phyloP scores from a whole-genome alignment of 1,284 basidiomycete genomes.

The Tylopilus sp. region DNA sequence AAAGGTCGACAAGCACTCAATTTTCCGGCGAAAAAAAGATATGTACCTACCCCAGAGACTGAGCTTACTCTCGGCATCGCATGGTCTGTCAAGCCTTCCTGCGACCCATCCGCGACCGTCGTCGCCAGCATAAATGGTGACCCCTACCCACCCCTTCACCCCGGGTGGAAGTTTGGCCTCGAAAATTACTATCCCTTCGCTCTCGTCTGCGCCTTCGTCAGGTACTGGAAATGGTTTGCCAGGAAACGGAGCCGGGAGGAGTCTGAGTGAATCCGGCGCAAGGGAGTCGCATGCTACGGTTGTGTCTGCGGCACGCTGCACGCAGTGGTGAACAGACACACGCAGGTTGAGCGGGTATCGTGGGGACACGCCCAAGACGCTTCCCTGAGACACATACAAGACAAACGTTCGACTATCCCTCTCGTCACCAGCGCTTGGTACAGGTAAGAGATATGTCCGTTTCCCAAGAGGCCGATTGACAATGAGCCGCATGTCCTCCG shows the following conservation, averaged over 20 bases:
- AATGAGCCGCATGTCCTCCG: constrained; percentile 37
- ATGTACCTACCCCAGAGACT: constrained; percentile 45
- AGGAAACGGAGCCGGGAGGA: constrained; percentile 57
- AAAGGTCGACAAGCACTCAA: no score
- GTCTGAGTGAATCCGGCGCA: constrained; percentile 46
- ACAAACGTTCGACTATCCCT: constrained; percentile 37
- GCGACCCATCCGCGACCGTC: constrained; percentile 62
- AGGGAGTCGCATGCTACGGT: constrained; percentile 39
- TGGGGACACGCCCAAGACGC: constrained; percentile 48
- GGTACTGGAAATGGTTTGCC: constrained; percentile 59
- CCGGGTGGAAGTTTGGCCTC: constrained; percentile 43
- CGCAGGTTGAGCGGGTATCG: constrained; percentile 41
- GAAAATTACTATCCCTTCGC: constrained; percentile 65
- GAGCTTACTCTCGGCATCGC: constrained; percentile 33
- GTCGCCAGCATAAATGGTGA: constrained; percentile 47
- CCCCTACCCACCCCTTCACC: constrained; percentile 44
- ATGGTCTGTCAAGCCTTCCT: constrained; percentile 44
- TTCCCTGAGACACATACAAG: constrained; percentile 59
- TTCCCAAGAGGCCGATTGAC: constrained; percentile 44
- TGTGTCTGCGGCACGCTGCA: constrained; percentile 15
- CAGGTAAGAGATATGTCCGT: constrained; percentile 49
- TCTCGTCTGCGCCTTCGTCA: constrained; percentile 65
- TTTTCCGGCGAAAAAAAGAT: constrained; percentile 8
- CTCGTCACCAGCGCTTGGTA: constrained; percentile 25
- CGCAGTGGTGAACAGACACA: constrained; percentile 46